These are phyloP conservation scores for Pterocarpus macrocarpus DNA, from an alignment of 306 rosid species.

Conservation along the genomic window DNA sequence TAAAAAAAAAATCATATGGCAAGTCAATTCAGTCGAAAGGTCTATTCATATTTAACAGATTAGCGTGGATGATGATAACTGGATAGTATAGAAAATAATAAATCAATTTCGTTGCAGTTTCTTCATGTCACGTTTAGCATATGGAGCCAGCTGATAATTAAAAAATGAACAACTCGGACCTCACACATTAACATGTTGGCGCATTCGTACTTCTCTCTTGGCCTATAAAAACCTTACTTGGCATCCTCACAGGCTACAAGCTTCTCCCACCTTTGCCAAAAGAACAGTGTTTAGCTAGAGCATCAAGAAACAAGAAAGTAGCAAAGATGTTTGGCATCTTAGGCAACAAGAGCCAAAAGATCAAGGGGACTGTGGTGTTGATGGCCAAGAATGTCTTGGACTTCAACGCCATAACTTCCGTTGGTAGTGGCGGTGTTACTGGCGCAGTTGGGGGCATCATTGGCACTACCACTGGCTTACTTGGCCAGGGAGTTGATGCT, in stretches of 20 bases:
- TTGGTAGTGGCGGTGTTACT: neutral
- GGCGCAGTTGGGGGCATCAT: neutral
- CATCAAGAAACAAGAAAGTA: neutral
- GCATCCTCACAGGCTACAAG: neutral
- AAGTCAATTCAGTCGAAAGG: no score
- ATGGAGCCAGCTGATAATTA: neutral
- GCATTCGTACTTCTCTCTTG: neutral
- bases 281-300: neutral
- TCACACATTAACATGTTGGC: neutral
- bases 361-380: constrained; percentile 43
- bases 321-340: constrained; percentile 15
- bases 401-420: neutral
- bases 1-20: no score
- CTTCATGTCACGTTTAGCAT: neutral
- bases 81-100: neutral
- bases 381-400: constrained; percentile 43
- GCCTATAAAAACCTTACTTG: neutral
- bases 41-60: no score
- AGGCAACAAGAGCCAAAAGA: constrained; percentile 19
- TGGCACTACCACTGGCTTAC: neutral
- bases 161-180: neutral
- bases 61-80: neutral
- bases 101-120: no score
- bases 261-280: neutral
- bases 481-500: neutral